These are phyloP conservation scores for Podila verticillata DNA, from an alignment of 192 early-diverging fungal species.

Conservation along the genomic window DNA sequence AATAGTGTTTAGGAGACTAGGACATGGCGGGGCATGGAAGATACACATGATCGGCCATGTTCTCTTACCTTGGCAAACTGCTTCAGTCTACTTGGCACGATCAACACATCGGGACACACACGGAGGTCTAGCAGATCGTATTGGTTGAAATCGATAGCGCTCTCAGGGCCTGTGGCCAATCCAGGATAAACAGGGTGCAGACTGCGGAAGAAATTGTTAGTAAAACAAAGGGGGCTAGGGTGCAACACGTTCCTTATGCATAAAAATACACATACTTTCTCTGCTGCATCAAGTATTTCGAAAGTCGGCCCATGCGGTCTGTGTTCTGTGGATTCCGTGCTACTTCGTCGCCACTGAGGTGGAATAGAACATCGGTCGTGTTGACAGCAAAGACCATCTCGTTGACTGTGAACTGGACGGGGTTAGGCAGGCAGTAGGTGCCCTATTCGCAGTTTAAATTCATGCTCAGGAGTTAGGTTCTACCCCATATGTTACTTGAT, in stretches of 20 bases:
- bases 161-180: conserved; percentile 50
- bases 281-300: conserved; percentile 83
- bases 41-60: no score
- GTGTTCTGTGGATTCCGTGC: conserved; percentile 41
- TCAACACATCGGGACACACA: conserved; percentile 84
- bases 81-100: conserved; percentile 79
- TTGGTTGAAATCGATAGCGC: conserved; percentile 46
- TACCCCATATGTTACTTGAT: no score
- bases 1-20: neutral
- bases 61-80: conserved; percentile 74
- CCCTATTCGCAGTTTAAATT: conserved; percentile 11
- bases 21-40: neutral
- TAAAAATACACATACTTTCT: conserved; percentile 57
- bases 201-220: conserved; percentile 32
- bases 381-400: conserved; percentile 82
- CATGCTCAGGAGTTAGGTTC: neutral
- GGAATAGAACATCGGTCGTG: conserved; percentile 80
- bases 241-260: neutral
- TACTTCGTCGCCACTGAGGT: conserved; percentile 76
- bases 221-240: neutral
- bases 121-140: conserved; percentile 55
- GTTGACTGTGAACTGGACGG: conserved; percentile 85
- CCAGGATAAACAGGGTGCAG: conserved; percentile 89
- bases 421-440: conserved; percentile 74
- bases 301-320: conserved; percentile 78